A percentile compares a stretch with the other conserved stretches of the same genome.
Conservation (phyloP, 495 filamentous ascomycete genomes). For the Aspergillus incahuasiensis region DNA sequence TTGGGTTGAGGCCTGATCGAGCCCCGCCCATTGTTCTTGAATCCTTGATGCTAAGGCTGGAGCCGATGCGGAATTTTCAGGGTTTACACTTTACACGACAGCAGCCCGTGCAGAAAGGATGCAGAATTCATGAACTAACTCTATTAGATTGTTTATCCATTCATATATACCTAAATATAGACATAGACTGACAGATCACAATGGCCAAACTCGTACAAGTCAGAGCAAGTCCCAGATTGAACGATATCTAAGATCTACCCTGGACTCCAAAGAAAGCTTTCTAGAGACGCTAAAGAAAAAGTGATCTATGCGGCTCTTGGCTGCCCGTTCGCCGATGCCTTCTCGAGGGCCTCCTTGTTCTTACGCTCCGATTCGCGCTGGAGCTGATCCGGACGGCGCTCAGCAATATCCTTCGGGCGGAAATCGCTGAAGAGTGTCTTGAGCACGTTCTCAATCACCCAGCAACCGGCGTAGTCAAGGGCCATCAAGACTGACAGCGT, state of each 20-base stretch:
- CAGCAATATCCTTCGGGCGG: slow-evolving; percentile 88
- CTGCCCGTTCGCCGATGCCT: slow-evolving; percentile 46
- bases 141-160: background rate
- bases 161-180: slow-evolving; percentile 5
- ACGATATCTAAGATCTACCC: slow-evolving; percentile 17
- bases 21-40: background rate
- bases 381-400: slow-evolving; percentile 82
- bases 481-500: slow-evolving; percentile 83
- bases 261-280: slow-evolving; percentile 16
- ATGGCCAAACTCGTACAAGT: slow-evolving; percentile 1
- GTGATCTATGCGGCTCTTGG: slow-evolving; percentile 27
- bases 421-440: slow-evolving; percentile 89
- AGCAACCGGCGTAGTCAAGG: slow-evolving; percentile 85
- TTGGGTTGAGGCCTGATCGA: background rate
- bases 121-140: background rate
- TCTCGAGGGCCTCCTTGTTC: slow-evolving; percentile 51
- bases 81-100: background rate
- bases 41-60: too few species aligned
- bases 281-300: slow-evolving; percentile 3
- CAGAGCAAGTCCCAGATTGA: slow-evolving; percentile 4
- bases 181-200: background rate
- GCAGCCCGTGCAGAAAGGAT: background rate
- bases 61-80: background rate
- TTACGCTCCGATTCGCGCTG: slow-evolving; percentile 65
- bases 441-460: slow-evolving; percentile 78